Percentiles rank a stretch among this genome's conserved stretches.
These are phyloP conservation scores for Blastocystis sp. DNA, from an alignment of 352 stramenopile species.

Conservation along the genomic window DNA sequence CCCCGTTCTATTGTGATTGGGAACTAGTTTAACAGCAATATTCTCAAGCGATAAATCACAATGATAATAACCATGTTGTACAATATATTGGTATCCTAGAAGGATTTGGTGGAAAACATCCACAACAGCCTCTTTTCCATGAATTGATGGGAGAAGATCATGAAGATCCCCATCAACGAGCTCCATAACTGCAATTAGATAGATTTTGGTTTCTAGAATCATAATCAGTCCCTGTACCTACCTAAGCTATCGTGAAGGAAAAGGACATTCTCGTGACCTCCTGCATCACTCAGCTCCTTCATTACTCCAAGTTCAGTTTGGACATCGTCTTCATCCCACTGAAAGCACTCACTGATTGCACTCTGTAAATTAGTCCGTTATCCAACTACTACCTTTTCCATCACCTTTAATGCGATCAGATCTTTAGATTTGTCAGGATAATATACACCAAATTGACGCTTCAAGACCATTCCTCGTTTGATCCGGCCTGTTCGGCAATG, in stretches of 20 bases:
- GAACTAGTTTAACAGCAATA: conserved; percentile 50
- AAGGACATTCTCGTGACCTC: conserved; percentile 58
- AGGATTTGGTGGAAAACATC: conserved; percentile 55
- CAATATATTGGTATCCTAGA: conserved; percentile 55
- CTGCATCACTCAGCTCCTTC: conserved; percentile 41
- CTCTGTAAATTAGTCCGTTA: background rate
- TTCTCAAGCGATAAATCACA: conserved; percentile 65
- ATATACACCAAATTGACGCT: conserved; percentile 59
- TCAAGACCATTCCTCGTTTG: conserved; percentile 44
- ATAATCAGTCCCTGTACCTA: background rate
- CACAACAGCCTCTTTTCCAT: background rate
- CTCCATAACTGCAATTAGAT: conserved; percentile 66
- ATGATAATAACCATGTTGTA: conserved; percentile 50
- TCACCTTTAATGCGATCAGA: conserved; percentile 57
- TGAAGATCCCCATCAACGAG: conserved; percentile 65
- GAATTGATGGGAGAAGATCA: conserved; percentile 35
- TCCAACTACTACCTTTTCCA: conserved; percentile 38
- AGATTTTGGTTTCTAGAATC: conserved; percentile 54
- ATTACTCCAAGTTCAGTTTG: conserved; percentile 64
- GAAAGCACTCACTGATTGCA: conserved; percentile 35
- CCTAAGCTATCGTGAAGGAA: conserved; percentile 32
- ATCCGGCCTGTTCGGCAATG: conserved; percentile 66
- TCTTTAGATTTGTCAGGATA: conserved; percentile 36
- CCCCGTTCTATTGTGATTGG: conserved; percentile 46
- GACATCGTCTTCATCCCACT: conserved; percentile 66